These are phyloP conservation scores for Cladophialophora yegresii DNA, from an alignment of 2,329 filamentous ascomycete species.

Conservation along the genomic window DNA sequence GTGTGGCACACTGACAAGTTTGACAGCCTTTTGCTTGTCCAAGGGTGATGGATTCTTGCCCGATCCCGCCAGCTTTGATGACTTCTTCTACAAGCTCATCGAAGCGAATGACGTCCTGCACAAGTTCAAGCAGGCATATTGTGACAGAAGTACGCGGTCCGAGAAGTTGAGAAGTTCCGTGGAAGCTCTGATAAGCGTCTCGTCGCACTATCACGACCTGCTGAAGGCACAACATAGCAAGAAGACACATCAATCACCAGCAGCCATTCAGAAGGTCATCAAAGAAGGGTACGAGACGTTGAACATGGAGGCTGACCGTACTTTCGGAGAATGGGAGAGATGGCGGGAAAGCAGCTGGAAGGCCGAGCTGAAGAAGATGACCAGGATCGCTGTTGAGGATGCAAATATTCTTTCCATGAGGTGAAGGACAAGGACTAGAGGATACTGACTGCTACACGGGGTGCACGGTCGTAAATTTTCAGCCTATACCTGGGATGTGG, in stretches of 20 bases:
- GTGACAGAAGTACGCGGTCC: constrained; percentile 23
- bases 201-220: constrained; percentile 81
- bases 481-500: not conserved
- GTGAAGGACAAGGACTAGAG: constrained; percentile 9
- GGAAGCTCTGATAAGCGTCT: constrained; percentile 75
- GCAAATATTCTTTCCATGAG: constrained; percentile 48
- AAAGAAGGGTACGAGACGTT: constrained; percentile 95
- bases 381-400: constrained; percentile 74
- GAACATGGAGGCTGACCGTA: constrained; percentile 85
- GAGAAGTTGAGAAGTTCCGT: constrained; percentile 64
- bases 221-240: constrained; percentile 56
- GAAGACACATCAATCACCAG: constrained; percentile 70
- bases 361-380: constrained; percentile 81
- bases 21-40: constrained; percentile 82
- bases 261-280: constrained; percentile 84
- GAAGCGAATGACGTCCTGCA: constrained; percentile 72
- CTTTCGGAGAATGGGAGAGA: constrained; percentile 78
- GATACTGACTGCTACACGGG: not conserved
- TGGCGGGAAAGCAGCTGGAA: constrained; percentile 79
- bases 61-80: constrained; percentile 83
- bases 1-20: constrained; percentile 74
- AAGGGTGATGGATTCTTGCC: constrained; percentile 89
- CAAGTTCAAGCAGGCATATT: constrained; percentile 75
- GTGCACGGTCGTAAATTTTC: not conserved
- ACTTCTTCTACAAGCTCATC: constrained; percentile 97